These are phyloP conservation scores for Lichtheimia hyalospora DNA, from an alignment of 371 early-diverging fungal species.

Conservation along the genomic window DNA sequence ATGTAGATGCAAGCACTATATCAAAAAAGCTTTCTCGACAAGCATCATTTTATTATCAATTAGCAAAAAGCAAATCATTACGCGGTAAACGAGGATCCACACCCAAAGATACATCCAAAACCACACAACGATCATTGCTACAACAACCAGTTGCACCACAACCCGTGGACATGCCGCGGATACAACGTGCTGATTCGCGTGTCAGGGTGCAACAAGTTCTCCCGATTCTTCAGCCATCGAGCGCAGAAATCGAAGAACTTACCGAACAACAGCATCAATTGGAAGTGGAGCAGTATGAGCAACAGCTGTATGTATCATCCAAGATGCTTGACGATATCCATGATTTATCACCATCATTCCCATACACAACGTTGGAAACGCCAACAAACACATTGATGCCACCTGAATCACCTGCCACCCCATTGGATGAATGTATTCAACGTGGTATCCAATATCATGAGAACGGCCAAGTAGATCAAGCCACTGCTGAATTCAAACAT, in stretches of 20 bases:
- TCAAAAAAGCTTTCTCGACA: conserved; percentile 1
- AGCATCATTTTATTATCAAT: conserved; percentile 3
- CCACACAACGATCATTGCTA: not conserved
- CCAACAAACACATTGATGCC: not conserved
- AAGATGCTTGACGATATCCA: not conserved
- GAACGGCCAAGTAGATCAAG: conserved; percentile 72
- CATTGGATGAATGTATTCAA: conserved; percentile 5
- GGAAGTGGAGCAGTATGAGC: not conserved
- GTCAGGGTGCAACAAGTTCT: not conserved
- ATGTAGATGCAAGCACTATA: not conserved
- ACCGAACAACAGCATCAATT: not conserved
- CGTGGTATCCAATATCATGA: conserved; percentile 36
- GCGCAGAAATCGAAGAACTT: conserved; percentile 8
- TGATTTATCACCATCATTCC: not conserved
- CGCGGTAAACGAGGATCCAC: not conserved
- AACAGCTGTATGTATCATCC: not conserved
- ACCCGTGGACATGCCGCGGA: not conserved
- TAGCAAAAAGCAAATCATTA: conserved; percentile 5
- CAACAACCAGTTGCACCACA: too few species aligned
- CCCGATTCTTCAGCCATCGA: not conserved
- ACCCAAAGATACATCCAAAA: not conserved
- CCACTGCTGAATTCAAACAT: conserved; percentile 79
- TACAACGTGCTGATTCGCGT: conserved; percentile 7
- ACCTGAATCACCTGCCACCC: not conserved
- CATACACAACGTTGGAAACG: not conserved